Evolutionary conservation across 495 filamentous ascomycete genomes (phyloP).

Genomic region (Astrocystis sublimbata): DNA sequence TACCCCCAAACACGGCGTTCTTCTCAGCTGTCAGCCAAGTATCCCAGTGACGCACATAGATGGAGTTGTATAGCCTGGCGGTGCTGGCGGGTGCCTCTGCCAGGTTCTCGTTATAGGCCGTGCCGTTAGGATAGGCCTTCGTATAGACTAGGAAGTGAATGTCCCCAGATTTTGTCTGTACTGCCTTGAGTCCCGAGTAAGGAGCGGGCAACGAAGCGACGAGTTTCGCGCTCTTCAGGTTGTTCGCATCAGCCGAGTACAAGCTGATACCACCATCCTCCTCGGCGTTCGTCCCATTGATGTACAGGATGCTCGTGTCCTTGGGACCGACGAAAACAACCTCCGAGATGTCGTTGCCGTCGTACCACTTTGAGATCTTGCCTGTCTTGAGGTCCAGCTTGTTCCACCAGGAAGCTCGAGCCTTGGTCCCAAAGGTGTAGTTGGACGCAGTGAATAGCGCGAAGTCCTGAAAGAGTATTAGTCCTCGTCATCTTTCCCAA

Average conservation of each 20-base stretch:
- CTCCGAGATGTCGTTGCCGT: constrained; percentile 56
- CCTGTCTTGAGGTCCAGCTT: constrained; percentile 64
- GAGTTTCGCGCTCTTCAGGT: constrained; percentile 28
- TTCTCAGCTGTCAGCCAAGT: constrained; percentile 56
- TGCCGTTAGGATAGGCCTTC: constrained; percentile 57
- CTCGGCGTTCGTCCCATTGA: constrained; percentile 58
- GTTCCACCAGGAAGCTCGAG: constrained; percentile 62
- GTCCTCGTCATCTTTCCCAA: not conserved
- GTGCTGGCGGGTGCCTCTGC: constrained; percentile 47
- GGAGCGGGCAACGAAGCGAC: constrained; percentile 61
- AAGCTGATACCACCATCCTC: constrained; percentile 55
- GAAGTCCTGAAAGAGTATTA: constrained; percentile 26
- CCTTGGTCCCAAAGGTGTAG: constrained; percentile 69
- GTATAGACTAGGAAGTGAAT: constrained; percentile 65
- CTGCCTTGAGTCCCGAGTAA: constrained; percentile 64
- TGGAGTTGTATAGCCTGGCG: constrained; percentile 57
- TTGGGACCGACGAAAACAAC: constrained; percentile 64
- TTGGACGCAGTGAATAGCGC: constrained; percentile 47
- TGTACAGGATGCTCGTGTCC: constrained; percentile 55
- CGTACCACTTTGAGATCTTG: constrained; percentile 60
- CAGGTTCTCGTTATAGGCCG: constrained; percentile 55
- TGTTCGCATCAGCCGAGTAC: constrained; percentile 51
- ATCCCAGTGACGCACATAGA: constrained; percentile 65
- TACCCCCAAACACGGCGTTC: constrained; percentile 65
- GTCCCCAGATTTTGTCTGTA: constrained; percentile 52